Base-by-base conservation (phyloP, 2,329 filamentous ascomycete genomes). In the Botrytis squamosa region DNA sequence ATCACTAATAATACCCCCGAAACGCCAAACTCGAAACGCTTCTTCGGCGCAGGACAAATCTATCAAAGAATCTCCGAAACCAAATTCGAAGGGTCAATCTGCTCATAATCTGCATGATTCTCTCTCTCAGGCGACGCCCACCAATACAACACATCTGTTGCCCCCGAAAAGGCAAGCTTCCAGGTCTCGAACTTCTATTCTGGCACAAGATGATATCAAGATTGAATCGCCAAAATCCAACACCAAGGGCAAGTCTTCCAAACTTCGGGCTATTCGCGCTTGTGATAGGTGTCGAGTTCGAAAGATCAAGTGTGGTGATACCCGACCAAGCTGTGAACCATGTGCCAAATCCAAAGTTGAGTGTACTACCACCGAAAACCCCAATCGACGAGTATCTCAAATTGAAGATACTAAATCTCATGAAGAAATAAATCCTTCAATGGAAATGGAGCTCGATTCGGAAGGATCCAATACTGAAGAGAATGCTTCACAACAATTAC, bases 401-500 rank as follows among this genome's bases (percentile, higher is more conserved):
- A 42, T 29, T 33, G 36, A 10, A 20, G 18, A 57, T 25, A 16
- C 18, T 33, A 42, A 42, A n/a, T 25, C n/a, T 25, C 49, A 57
- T 25, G 38, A 57, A 68, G 66, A 68, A 25, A 42, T 33, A 33
- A 22, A 36, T 25, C 66, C 49, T 16, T 20, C 38, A 55, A 16
- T 18, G 25, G 66, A 68, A 36, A 68, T 42, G 22, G 71, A 73
- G 7, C 14, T 70, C 10, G 71, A 70, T 46, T 73, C 71, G 1
- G 71, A 73, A 55, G 42, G 44, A 12, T 46, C 38, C 5, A 63
- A 69, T n/a, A 52, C 44, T 16, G 71, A 59, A 33, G 65, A 73
- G 38, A 69, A 70, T 29, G 49, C 65, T 33, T 73, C 71, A 52
- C 65, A 73, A 22, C 71, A 73, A 64, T 60, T 73, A 16, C 52